phyloP scores from a whole-genome alignment of 2,329 filamentous ascomycete species.

The Colletotrichum noveboracense region DNA sequence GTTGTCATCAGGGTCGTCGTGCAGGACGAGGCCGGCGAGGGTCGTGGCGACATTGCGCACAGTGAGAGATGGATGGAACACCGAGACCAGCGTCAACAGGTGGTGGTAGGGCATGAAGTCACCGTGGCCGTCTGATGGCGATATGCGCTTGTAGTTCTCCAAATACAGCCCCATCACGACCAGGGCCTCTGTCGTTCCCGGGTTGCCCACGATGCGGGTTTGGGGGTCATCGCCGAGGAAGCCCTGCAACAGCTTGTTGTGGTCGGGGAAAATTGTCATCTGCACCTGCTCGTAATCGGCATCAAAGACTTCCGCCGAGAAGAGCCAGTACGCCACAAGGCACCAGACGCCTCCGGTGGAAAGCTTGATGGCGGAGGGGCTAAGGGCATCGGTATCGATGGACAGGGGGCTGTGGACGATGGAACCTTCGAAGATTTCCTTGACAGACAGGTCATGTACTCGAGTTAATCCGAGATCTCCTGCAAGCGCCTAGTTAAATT shows the following conservation, averaged over 20 bases:
- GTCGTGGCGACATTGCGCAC: slow-evolving; percentile 60
- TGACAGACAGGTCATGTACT: slow-evolving; percentile 48
- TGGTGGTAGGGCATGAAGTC: slow-evolving; percentile 68
- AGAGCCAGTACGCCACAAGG: slow-evolving; percentile 66
- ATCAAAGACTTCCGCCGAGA: slow-evolving; percentile 66
- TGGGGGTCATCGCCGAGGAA: slow-evolving; percentile 60
- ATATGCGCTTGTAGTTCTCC: slow-evolving; percentile 53
- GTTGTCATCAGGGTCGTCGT: slow-evolving; percentile 64
- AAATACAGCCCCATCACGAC: slow-evolving; percentile 66
- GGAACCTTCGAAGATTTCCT: slow-evolving; percentile 46
- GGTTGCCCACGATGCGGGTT: slow-evolving; percentile 50
- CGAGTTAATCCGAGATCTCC: slow-evolving; percentile 61
- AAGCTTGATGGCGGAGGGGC: slow-evolving; percentile 58
- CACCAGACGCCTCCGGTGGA: slow-evolving; percentile 65
- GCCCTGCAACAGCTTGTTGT: slow-evolving; percentile 56
- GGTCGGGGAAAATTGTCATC: slow-evolving; percentile 65
- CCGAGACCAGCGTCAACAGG: slow-evolving; percentile 59
- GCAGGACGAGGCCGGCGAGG: slow-evolving; percentile 59
- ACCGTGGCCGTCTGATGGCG: slow-evolving; percentile 32
- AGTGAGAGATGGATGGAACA: slow-evolving; percentile 60
- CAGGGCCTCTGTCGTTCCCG: slow-evolving; percentile 64
- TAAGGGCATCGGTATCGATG: slow-evolving; percentile 49
- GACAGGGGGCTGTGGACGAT: slow-evolving; percentile 51
- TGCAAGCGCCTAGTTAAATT: slow-evolving; percentile 59
- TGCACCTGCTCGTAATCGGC: slow-evolving; percentile 58